Evolutionary conservation across 2,329 filamentous ascomycete genomes (phyloP).

Genomic region (Thermoascus crustaceus): DNA sequence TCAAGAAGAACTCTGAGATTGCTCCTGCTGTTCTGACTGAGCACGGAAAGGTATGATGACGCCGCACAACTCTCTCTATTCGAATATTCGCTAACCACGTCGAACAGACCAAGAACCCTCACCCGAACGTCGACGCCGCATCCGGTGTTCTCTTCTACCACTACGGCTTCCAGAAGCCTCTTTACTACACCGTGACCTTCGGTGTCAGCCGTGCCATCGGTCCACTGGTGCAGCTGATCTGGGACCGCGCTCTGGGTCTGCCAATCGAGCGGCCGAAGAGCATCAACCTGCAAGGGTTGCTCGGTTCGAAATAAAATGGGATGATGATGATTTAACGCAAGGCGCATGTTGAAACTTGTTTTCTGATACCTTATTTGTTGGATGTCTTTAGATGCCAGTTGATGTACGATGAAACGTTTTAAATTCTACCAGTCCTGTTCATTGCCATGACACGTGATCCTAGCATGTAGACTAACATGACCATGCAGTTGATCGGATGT

Average conservation of each 20-base stretch:
- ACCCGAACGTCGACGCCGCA: slow-evolving; percentile 90
- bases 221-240: slow-evolving; percentile 87
- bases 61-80: too few relatives aligned
- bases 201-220: slow-evolving; percentile 65
- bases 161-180: slow-evolving; percentile 93
- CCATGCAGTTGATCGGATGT: neutral
- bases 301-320: slow-evolving; percentile 45
- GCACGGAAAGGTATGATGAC: slow-evolving; percentile 66
- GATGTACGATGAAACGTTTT: neutral
- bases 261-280: slow-evolving; percentile 98
- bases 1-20: slow-evolving; percentile 86
- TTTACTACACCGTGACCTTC: slow-evolving; percentile 78
- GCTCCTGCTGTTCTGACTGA: slow-evolving; percentile 84
- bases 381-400: too few relatives aligned
- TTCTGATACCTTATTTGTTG: too few relatives aligned
- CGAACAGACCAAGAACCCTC: slow-evolving; percentile 95
- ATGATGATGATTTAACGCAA: neutral
- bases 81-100: neutral
- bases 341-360: neutral
- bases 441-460: neutral
- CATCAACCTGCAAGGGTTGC: slow-evolving; percentile 80
- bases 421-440: neutral
- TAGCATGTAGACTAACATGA: neutral
- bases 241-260: slow-evolving; percentile 87
- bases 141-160: slow-evolving; percentile 96